Evolutionary conservation across 2,329 filamentous ascomycete species (phyloP).

Genomic region (Zasmidium cellare): DNA sequence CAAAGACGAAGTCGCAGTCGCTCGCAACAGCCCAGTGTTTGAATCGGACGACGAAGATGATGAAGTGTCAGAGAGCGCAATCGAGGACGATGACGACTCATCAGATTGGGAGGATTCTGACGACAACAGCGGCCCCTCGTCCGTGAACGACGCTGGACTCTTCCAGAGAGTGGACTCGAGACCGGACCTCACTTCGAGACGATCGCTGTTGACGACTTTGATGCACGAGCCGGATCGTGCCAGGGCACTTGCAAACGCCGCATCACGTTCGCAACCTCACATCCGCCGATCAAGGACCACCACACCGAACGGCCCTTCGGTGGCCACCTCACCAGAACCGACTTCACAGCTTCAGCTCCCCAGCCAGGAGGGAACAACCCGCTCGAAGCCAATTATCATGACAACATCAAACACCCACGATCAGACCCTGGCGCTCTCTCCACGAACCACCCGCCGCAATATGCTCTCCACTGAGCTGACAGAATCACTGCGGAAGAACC

Average conservation of each 20-base stretch:
- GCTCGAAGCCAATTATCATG: conserved; percentile 79
- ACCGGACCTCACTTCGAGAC: conserved; percentile 78
- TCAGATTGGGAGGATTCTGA: conserved; percentile 61
- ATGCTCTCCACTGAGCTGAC: conserved; percentile 96
- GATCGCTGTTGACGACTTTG: conserved; percentile 86
- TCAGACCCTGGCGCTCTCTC: conserved; percentile 66
- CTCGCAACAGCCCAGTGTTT: conserved; percentile 58
- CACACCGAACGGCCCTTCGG: conserved; percentile 68
- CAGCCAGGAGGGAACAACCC: conserved; percentile 41
- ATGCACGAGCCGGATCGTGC: conserved; percentile 78
- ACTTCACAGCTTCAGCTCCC: conserved; percentile 38
- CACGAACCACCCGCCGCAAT: conserved; percentile 85
- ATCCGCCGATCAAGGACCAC: conserved; percentile 62
- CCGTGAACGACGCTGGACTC: conserved; percentile 68
- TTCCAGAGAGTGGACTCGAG: conserved; percentile 92
- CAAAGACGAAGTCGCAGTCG: conserved; percentile 70
- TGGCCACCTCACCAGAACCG: conserved; percentile 57
- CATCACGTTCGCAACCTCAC: conserved; percentile 56
- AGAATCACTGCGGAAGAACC: conserved; percentile 84
- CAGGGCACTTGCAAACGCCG: conserved; percentile 66
- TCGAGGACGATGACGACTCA: conserved; percentile 57
- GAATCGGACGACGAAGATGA: conserved; percentile 61
- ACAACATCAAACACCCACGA: conserved; percentile 69
- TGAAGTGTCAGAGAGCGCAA: conserved; percentile 75
- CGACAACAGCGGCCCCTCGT: conserved; percentile 75